Percentiles rank a stretch among this genome's conserved stretches.
phyloP scores from a whole-genome alignment of 1,284 basidiomycete species.

The Melampsora larici-populina region DNA sequence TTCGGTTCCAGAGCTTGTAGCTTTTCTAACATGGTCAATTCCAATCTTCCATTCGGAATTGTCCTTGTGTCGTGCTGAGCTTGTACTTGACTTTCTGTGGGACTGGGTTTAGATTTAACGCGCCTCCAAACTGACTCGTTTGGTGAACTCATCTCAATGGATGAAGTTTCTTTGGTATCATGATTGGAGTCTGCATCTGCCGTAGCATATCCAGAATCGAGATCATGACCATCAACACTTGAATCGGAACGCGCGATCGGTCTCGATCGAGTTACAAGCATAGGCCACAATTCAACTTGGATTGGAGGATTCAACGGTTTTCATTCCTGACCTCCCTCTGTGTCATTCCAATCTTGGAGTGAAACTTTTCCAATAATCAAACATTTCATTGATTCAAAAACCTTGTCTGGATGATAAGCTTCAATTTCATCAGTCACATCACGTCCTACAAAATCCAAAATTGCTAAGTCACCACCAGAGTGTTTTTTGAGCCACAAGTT shows the following conservation, averaged over 20 bases:
- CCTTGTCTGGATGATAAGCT: no score
- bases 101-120: background rate
- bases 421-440: conserved; percentile 91
- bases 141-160: background rate
- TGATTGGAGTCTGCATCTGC: background rate
- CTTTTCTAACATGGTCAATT: conserved; percentile 26
- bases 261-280: conserved; percentile 43
- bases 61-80: background rate
- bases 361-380: conserved; percentile 72
- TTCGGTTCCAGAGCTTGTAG: conserved; percentile 46
- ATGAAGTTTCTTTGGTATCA: conserved; percentile 14
- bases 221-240: no score
- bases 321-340: conserved; percentile 61
- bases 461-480: conserved; percentile 82
- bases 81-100: background rate
- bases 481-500: conserved; percentile 77
- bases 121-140: background rate
- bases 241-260: no score
- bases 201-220: background rate
- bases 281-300: conserved; percentile 64
- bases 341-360: conserved; percentile 58
- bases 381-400: conserved; percentile 63
- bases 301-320: conserved; percentile 81
- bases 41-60: no score
- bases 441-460: conserved; percentile 95